Evolutionary conservation across 495 filamentous ascomycete genomes (phyloP).

Genomic region (Aspergillus ellipticus): DNA sequence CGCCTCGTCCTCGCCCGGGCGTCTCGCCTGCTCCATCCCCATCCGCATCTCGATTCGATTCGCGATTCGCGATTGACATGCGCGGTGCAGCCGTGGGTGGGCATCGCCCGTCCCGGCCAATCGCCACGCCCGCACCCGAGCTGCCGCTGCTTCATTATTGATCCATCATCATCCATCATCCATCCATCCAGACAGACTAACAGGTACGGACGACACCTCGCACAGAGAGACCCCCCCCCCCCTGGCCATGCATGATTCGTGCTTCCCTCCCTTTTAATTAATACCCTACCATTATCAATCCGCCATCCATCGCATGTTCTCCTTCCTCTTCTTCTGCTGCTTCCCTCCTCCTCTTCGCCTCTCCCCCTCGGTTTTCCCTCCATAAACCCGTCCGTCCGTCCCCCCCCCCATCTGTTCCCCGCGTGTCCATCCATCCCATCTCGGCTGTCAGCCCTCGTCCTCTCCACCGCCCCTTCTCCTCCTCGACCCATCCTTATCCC

Average conservation of each 20-base stretch:
- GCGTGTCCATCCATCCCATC: background rate
- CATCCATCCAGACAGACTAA: background rate
- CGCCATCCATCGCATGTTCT: background rate
- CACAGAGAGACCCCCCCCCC: background rate
- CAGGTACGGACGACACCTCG: background rate
- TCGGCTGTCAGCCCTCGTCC: background rate
- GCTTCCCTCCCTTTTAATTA: background rate
- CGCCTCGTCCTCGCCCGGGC: no score
- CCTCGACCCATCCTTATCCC: background rate
- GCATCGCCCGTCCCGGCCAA: no score
- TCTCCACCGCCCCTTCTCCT: background rate
- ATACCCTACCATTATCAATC: background rate
- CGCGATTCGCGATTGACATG: no score
- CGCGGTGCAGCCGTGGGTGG: no score
- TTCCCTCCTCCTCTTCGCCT: background rate
- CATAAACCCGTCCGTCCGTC: background rate
- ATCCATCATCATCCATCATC: no score
- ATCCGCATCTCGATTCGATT: no score
- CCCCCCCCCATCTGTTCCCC: background rate
- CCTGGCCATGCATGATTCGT: background rate
- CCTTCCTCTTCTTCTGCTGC: background rate
- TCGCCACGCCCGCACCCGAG: no score
- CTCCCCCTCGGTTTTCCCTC: background rate
- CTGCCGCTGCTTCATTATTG: no score
- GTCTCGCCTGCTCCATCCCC: no score